Percentiles rank a stretch among this genome's conserved stretches.
Conservation (phyloP, 2,329 filamentous ascomycete genomes). For the Ophiostoma himal-ulmi region DNA sequence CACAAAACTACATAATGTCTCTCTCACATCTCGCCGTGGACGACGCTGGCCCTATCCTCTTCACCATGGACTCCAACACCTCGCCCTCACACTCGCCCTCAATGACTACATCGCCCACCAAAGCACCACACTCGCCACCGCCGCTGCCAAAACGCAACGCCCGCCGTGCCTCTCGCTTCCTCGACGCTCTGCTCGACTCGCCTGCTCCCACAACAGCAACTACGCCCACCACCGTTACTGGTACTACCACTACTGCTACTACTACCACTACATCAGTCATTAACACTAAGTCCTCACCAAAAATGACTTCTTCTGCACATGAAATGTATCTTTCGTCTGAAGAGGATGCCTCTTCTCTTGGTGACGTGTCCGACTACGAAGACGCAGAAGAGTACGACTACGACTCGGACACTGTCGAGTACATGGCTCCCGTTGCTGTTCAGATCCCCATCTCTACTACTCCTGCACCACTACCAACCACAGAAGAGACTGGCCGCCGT, state of each 20-base stretch:
- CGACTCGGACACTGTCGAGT: conserved; percentile 20
- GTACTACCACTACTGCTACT: background rate
- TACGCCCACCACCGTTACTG: background rate
- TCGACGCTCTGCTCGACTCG: conserved; percentile 34
- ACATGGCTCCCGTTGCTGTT: background rate
- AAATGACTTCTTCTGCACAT: conserved; percentile 40
- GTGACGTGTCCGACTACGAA: conserved; percentile 47
- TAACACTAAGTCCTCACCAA: conserved; percentile 29
- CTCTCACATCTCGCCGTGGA: background rate
- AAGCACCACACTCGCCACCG: conserved; percentile 32
- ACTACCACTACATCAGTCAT: conserved; percentile 14
- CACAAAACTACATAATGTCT: background rate
- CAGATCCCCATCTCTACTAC: background rate
- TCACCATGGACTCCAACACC: conserved; percentile 9
- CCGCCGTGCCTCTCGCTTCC: conserved; percentile 43
- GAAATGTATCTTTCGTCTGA: conserved; percentile 60
- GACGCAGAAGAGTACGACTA: conserved; percentile 25
- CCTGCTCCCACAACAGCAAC: conserved; percentile 26
- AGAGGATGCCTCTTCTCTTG: conserved; percentile 58
- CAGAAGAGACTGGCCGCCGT: conserved; percentile 28
- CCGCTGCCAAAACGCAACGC: conserved; percentile 48
- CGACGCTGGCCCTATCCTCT: conserved; percentile 3
- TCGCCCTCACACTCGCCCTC: background rate
- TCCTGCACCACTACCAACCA: background rate
- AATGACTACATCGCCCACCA: conserved; percentile 18